Percentiles rank a stretch among this genome's conserved stretches.
phyloP scores from a whole-genome alignment of 257 asterid species.

The Euphrasia confusa region DNA sequence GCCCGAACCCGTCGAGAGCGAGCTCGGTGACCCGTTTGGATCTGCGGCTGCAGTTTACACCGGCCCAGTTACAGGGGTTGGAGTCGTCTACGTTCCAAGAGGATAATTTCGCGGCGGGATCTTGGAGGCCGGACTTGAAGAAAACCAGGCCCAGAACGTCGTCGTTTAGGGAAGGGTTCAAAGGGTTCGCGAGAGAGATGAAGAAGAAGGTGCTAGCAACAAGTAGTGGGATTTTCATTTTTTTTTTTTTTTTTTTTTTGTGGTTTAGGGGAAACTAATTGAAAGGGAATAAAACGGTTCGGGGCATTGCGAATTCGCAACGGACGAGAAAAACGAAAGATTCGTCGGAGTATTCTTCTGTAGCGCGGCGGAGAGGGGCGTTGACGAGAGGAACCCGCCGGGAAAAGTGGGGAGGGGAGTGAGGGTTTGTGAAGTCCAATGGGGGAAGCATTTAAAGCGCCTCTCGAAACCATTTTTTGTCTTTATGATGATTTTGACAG shows the following conservation, averaged over 20 bases:
- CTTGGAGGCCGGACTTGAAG: slow-evolving; percentile 78
- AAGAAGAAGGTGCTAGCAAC: slow-evolving; percentile 22
- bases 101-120: slow-evolving; percentile 59
- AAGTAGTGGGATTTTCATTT: slow-evolving; percentile 54
- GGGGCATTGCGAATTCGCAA: slow-evolving; percentile 25
- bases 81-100: slow-evolving; percentile 94
- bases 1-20: slow-evolving; percentile 72
- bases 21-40: slow-evolving; percentile 90
- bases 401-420: slow-evolving; percentile 19
- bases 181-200: slow-evolving; percentile 33
- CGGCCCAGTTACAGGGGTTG: slow-evolving; percentile 81
- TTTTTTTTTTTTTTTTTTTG: too few relatives aligned
- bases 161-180: slow-evolving; percentile 75
- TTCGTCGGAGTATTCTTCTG: slow-evolving; percentile 15
- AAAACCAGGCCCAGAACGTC: slow-evolving; percentile 91
- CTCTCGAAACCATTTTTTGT: slow-evolving; percentile 1
- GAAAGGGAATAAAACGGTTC: background rate
- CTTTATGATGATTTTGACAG: slow-evolving; percentile 6
- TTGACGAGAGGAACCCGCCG: slow-evolving; percentile 13
- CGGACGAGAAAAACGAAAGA: background rate
- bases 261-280: too few relatives aligned
- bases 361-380: slow-evolving; percentile 5
- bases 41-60: slow-evolving; percentile 80
- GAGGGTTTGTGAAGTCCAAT: slow-evolving; percentile 8
- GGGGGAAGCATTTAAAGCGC: slow-evolving; percentile 40